Evolutionary conservation across 2,329 filamentous ascomycete species (phyloP).

Genomic region (Raffaelea deltoideospora): DNA sequence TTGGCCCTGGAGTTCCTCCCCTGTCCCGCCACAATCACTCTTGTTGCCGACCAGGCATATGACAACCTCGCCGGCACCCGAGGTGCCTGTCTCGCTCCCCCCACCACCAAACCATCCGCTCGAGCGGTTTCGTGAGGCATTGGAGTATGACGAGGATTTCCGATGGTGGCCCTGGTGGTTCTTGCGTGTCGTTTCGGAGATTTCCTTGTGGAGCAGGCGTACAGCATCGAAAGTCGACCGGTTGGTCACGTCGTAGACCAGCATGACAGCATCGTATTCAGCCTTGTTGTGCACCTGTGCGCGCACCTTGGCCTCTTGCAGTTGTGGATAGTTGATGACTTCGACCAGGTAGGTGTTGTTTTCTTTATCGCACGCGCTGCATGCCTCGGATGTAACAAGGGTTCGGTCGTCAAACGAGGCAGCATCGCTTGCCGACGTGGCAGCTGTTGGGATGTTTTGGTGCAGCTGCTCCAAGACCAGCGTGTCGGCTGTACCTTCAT

Average conservation of each 20-base stretch:
- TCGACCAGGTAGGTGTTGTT: slow-evolving; percentile 14
- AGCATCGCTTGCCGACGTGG: not conserved
- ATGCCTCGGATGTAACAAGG: slow-evolving; percentile 2
- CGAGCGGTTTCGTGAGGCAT: slow-evolving; percentile 3
- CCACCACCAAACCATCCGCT: slow-evolving; percentile 5
- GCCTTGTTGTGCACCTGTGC: slow-evolving; percentile 9
- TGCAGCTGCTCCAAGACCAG: no score
- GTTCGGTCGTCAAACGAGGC: slow-evolving; percentile 4
- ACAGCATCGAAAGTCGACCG: slow-evolving; percentile 11
- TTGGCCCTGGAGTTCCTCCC: not conserved
- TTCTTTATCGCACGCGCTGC: slow-evolving; percentile 8
- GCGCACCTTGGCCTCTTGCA: slow-evolving; percentile 11
- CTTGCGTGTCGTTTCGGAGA: slow-evolving; percentile 9
- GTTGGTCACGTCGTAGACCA: slow-evolving; percentile 15
- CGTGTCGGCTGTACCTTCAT: no score
- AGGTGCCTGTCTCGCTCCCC: slow-evolving; percentile 1
- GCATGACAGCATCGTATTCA: slow-evolving; percentile 15
- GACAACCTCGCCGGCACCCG: slow-evolving; percentile 20
- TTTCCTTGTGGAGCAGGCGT: slow-evolving; percentile 10
- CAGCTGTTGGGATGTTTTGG: no score
- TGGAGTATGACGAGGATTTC: not conserved
- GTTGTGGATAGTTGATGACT: slow-evolving; percentile 14
- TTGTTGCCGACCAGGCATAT: slow-evolving; percentile 59
- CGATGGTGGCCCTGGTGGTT: slow-evolving; percentile 6
- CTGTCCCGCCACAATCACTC: slow-evolving; percentile 32